A percentile compares a stretch with the other conserved stretches of the same genome.
Conservation (phyloP, 345 rosid species). For the Gossypium arboreum region DNA sequence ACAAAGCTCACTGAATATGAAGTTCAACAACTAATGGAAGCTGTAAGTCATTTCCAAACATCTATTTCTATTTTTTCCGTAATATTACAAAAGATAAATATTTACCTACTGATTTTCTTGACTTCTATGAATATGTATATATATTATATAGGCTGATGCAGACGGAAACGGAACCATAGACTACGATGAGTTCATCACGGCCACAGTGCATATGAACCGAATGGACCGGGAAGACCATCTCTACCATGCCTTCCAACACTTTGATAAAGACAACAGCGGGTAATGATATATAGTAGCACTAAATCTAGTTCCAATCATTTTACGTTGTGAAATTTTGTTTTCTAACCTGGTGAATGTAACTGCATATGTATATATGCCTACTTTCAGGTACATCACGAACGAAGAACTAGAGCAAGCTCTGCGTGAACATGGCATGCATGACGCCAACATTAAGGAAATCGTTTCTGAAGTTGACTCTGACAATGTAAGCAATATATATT, state of each 20-base stretch:
- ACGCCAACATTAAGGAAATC: slow-evolving; percentile 71
- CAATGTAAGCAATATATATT: slow-evolving; percentile 45
- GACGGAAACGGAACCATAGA: slow-evolving; percentile 81
- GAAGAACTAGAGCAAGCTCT: slow-evolving; percentile 96
- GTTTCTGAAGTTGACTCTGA: slow-evolving; percentile 74
- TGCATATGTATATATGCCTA: not conserved
- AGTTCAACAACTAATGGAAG: slow-evolving; percentile 89
- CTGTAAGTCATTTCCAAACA: slow-evolving; percentile 46
- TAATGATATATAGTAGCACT: slow-evolving; percentile 14
- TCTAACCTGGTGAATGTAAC: not conserved
- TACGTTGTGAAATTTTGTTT: not conserved
- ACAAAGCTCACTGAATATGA: slow-evolving; percentile 78
- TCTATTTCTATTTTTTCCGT: not conserved
- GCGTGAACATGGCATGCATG: slow-evolving; percentile 68
- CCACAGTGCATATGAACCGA: slow-evolving; percentile 75
- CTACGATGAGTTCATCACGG: slow-evolving; percentile 78
- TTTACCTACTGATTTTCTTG: too few species aligned
- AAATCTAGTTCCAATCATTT: not conserved
- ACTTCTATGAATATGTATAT: too few species aligned
- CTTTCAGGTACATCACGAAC: slow-evolving; percentile 57
- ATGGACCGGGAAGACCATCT: slow-evolving; percentile 76
- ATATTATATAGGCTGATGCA: slow-evolving; percentile 57
- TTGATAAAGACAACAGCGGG: slow-evolving; percentile 88
- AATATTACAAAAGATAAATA: not conserved
- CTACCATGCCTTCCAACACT: slow-evolving; percentile 75